phyloP scores from a whole-genome alignment of 139 green algal genomes.

The Volvox africanus region DNA sequence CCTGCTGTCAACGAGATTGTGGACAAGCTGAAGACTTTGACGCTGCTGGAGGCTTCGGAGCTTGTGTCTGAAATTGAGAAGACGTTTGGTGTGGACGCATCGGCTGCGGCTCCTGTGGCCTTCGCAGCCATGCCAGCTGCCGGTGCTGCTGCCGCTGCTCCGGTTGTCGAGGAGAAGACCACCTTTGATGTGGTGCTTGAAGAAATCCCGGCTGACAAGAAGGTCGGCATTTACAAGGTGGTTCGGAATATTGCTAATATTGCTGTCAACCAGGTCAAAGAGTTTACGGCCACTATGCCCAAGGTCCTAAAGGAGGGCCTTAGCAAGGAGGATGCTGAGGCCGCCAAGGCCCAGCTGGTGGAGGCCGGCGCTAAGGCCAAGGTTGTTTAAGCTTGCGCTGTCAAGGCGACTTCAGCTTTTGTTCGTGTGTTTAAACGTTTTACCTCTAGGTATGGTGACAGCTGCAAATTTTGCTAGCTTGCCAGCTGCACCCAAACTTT shows the following conservation, averaged over 20 bases:
- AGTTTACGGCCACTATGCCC: slow-evolving; percentile 63
- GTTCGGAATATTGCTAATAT: slow-evolving; percentile 64
- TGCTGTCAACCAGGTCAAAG: slow-evolving; percentile 67
- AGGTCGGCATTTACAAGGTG: slow-evolving; percentile 68
- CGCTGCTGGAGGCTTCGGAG: slow-evolving; percentile 76
- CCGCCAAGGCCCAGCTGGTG: slow-evolving; percentile 45
- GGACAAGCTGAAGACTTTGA: slow-evolving; percentile 80
- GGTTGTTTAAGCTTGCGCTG: slow-evolving; percentile 34
- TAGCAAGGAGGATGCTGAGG: slow-evolving; percentile 65
- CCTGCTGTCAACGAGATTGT: slow-evolving; percentile 63
- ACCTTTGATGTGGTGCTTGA: slow-evolving; percentile 76
- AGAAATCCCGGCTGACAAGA: slow-evolving; percentile 73
- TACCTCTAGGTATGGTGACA: too few relatives aligned
- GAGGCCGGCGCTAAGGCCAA: slow-evolving; percentile 61
- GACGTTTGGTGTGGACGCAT: slow-evolving; percentile 64
- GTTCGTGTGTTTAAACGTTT: not conserved
- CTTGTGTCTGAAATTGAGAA: slow-evolving; percentile 78
- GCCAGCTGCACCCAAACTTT: not conserved
- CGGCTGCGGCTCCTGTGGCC: slow-evolving; percentile 62
- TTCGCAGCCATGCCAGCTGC: slow-evolving; percentile 44
- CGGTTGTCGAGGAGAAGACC: slow-evolving; percentile 77
- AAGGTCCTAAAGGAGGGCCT: slow-evolving; percentile 62
- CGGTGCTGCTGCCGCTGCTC: slow-evolving; percentile 60
- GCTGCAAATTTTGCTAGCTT: slow-evolving; percentile 42
- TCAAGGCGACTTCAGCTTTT: not conserved